Evolutionary conservation across 1,284 basidiomycete genomes (phyloP).

Genomic region (Trichosporon asahii): DNA sequence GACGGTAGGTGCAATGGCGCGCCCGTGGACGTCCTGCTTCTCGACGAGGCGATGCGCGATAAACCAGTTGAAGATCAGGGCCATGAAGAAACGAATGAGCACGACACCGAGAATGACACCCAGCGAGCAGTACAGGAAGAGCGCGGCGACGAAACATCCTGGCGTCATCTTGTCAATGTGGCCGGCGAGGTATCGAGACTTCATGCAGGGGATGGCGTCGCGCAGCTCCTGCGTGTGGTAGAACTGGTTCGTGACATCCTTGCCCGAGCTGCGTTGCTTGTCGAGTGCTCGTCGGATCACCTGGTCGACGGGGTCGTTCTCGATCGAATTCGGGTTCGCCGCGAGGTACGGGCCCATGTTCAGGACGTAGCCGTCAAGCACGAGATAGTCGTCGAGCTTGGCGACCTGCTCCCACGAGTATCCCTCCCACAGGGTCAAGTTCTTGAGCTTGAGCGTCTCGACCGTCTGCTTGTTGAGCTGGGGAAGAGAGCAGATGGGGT

Average conservation of each 20-base stretch:
- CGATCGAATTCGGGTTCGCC: constrained; percentile 66
- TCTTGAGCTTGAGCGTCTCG: constrained; percentile 60
- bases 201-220: constrained; percentile 71
- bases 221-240: constrained; percentile 66
- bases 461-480: constrained; percentile 54
- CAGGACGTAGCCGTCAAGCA: constrained; percentile 89
- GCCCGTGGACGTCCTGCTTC: constrained; percentile 64
- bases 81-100: constrained; percentile 90
- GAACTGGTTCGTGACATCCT: constrained; percentile 85
- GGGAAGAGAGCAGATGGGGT: constrained; percentile 9
- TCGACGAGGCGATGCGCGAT: constrained; percentile 73
- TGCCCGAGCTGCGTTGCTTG: constrained; percentile 61
- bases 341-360: constrained; percentile 85
- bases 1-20: constrained; percentile 85
- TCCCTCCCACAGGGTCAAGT: constrained; percentile 67
- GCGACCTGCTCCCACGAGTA: constrained; percentile 86
- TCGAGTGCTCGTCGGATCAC: constrained; percentile 74
- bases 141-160: constrained; percentile 85
- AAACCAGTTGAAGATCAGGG: constrained; percentile 95
- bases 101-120: constrained; percentile 89
- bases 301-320: constrained; percentile 73
- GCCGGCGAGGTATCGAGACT: constrained; percentile 81
- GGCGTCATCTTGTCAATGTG: constrained; percentile 95
- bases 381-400: constrained; percentile 66
- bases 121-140: constrained; percentile 88